Conservation (phyloP, 1,284 basidiomycete genomes). For the Boletus smithii region DNA sequence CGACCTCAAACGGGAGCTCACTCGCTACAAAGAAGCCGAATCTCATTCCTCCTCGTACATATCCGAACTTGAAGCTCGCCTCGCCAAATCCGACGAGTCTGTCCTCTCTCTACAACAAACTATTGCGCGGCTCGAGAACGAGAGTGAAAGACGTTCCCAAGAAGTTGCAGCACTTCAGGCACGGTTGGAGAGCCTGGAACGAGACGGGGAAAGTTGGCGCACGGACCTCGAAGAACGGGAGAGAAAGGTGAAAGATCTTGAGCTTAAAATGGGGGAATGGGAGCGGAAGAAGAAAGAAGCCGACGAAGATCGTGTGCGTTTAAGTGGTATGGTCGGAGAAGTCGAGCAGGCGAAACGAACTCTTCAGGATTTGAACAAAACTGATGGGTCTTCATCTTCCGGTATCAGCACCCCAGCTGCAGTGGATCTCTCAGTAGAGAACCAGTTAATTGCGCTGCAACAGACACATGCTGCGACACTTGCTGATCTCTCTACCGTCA, state of each 20-base stretch:
- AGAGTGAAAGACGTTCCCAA: conserved; percentile 66
- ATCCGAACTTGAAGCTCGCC: conserved; percentile 81
- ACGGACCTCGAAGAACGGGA: conserved; percentile 82
- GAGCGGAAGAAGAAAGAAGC: conserved; percentile 66
- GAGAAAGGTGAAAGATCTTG: conserved; percentile 67
- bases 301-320: conserved; percentile 58
- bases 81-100: conserved; percentile 78
- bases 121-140: conserved; percentile 76
- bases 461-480: conserved; percentile 77
- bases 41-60: conserved; percentile 77
- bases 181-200: conserved; percentile 67
- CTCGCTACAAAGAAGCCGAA: conserved; percentile 75
- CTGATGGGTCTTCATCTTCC: conserved; percentile 29
- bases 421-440: conserved; percentile 42
- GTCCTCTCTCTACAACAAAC: conserved; percentile 63
- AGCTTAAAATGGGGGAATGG: conserved; percentile 74
- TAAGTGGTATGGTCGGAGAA: conserved; percentile 64
- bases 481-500: conserved; percentile 73
- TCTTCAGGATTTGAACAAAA: conserved; percentile 44
- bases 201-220: conserved; percentile 70
- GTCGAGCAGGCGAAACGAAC: conserved; percentile 69
- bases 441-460: conserved; percentile 63
- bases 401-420: conserved; percentile 29
- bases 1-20: conserved; percentile 82
- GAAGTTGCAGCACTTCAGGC: conserved; percentile 69